Percentiles rank a stretch among this genome's conserved stretches.
Evolutionary conservation across 2,329 filamentous ascomycete genomes (phyloP).

Genomic region (Lecanicillium sp.): DNA sequence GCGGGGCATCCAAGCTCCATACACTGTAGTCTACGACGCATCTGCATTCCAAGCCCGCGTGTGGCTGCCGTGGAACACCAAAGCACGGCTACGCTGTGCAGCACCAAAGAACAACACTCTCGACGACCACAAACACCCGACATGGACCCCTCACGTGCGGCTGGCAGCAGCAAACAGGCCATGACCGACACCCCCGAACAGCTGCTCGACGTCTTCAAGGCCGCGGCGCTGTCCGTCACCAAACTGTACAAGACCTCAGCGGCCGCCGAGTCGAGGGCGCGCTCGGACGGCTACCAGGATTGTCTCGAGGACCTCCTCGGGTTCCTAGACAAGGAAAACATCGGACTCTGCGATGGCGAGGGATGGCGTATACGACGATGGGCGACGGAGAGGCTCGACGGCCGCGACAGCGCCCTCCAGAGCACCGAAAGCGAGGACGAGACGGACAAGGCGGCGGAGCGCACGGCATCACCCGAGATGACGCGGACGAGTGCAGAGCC

Average conservation of each 20-base stretch:
- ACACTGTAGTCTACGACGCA: no score
- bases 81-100: no score
- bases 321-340: slow-evolving; percentile 76
- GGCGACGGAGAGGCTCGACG: slow-evolving; percentile 65
- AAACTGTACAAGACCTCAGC: slow-evolving; percentile 93
- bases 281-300: slow-evolving; percentile 84
- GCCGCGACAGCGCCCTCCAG: slow-evolving; percentile 47
- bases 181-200: slow-evolving; percentile 47
- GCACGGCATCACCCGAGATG: slow-evolving; percentile 52
- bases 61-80: no score
- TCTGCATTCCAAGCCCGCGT: not conserved
- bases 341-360: slow-evolving; percentile 75
- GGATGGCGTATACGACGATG: slow-evolving; percentile 57
- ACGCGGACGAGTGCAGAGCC: slow-evolving; percentile 42
- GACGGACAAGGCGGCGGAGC: slow-evolving; percentile 51
- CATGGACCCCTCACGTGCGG: slow-evolving; percentile 5
- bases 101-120: not conserved
- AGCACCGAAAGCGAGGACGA: slow-evolving; percentile 66
- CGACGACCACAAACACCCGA: not conserved
- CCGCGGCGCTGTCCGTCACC: slow-evolving; percentile 87
- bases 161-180: slow-evolving; percentile 20
- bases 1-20: no score
- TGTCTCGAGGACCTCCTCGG: slow-evolving; percentile 83
- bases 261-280: slow-evolving; percentile 66
- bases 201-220: slow-evolving; percentile 84